phyloP scores from a whole-genome alignment of 2,329 filamentous ascomycete genomes.

The Trichoderma sp. region DNA sequence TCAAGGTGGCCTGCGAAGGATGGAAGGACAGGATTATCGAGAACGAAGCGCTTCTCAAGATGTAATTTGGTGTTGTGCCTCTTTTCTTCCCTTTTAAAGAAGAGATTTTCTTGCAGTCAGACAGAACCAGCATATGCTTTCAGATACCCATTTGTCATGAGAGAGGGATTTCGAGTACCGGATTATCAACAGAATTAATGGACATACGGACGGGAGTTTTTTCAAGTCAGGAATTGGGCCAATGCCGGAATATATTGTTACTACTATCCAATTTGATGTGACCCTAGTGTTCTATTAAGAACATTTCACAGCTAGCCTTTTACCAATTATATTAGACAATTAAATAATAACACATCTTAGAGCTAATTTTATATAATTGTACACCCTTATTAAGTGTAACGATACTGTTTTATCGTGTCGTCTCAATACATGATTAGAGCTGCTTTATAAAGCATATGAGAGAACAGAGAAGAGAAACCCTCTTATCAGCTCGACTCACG shows the following conservation, averaged over 20 bases:
- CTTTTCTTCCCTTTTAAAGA: background rate
- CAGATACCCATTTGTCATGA: constrained; percentile 14
- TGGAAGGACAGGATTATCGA: constrained; percentile 36
- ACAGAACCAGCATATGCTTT: constrained; percentile 14
- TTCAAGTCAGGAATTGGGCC: background rate
- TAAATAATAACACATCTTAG: too few relatives aligned
- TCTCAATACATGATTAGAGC: too few relatives aligned
- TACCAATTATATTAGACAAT: too few relatives aligned
- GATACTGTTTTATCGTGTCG: too few relatives aligned
- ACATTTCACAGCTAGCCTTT: background rate
- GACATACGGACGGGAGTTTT: background rate
- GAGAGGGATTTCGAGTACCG: background rate
- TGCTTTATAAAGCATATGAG: too few relatives aligned
- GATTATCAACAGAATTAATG: background rate
- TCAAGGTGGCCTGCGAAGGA: constrained; percentile 37
- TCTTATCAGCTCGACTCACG: too few relatives aligned
- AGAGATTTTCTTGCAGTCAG: background rate
- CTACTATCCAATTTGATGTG: background rate
- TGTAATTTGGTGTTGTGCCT: constrained; percentile 22
- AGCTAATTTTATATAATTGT: too few relatives aligned
- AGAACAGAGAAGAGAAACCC: too few relatives aligned
- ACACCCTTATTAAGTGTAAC: too few relatives aligned
- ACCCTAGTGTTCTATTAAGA: background rate
- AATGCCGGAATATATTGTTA: background rate
- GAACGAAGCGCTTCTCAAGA: constrained; percentile 32